Base-by-base conservation (phyloP, 202 grass and related monocot species). In the Zizania palustris region DNA sequence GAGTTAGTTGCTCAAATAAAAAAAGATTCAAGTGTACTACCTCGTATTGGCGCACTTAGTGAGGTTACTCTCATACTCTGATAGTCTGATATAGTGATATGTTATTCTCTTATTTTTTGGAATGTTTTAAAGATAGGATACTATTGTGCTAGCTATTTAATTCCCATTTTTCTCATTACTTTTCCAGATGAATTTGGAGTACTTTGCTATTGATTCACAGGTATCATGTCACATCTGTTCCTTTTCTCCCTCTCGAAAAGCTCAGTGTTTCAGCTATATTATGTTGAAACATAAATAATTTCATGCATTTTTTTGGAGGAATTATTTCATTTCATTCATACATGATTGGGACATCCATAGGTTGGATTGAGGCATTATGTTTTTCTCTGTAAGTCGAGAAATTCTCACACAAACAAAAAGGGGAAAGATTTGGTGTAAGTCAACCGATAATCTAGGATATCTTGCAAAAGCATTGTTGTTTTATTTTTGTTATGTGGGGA, bases 111-210 rank as follows among this genome's bases (percentile, higher is more conserved):
- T 64, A 45, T 80, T 56, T 80, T 53, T 81, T 89, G 53, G n/a
- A 14, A 69, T 42, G 70, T 64, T 65, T 81, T 58, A 42, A 54
- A 69, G 22, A 46, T 60, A 12, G 77, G 63, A 38, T 7, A 76
- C 57, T 71, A 7, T 85, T 63, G 11, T 74, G 33, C 55, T 77
- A 16, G 20, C 55, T 77, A 16, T 39, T 46, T 85, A 69, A 69
- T 84, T 79, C 53, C 82, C 77, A 72, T 66, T 73, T 35, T 84
- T 87, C 19, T 80, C 50, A 43, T 57, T 69, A 41, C 54, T 69
- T 79, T 90, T 97, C 62, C 83, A 94, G 95, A 92, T 97, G 95
- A 97, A 97, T 79, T 90, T 97, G 85, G 95, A 97, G 78, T 97
- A 94, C 74, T 94, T 97, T 84, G 77, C 95, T 77, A 88, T 97